Base-by-base conservation (phyloP, 2,329 filamentous ascomycete genomes). In the Ciborinia camelliae region DNA sequence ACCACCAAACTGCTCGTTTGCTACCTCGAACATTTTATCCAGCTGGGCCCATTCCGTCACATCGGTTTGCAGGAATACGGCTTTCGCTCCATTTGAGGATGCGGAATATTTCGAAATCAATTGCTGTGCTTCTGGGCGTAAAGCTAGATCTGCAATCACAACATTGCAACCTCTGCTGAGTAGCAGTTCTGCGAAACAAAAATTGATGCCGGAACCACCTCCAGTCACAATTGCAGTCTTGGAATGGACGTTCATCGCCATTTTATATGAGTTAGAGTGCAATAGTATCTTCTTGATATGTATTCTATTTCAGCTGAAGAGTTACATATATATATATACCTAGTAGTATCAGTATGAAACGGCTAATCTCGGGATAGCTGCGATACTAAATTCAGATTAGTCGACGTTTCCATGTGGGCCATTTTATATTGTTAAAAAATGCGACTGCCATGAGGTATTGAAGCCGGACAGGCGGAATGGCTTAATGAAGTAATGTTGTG, bases 171-270 rank as follows among this genome's bases (percentile, higher is more conserved):
- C 73, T 30, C 73, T 73, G 9, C 69, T 69, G 0, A 82, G 73
- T 2, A 83, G 75, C 0, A 81, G 74, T 26, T 76, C 69, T 5
- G 79, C 79, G 51, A 82, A 82, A 3, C 72, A 73, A 12, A 82
- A 72, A 64, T 79, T 80, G 65, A 81, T 81, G 80, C 82, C 82
- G 54, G 81, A 84, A 32, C 82, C 82, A 47, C 81, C 82, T 39
- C 82, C 82, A 14, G 82, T 85, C 37, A 85, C 75, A 54, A 85
- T 81, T 15, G 82, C 82, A 15, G 81, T 79, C 70, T 79, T 81
- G 59, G 77, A 79, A 60, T 77, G 70, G 26, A 82, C 77, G n/a
- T 69, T 68, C 68, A 72, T 70, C 7, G 72, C 72, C 72, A 73
- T 73, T 30, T 63, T 12, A n/a, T 20, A 4, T n/a, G 23, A 15